Base-by-base conservation (phyloP, 1,139 yeast genomes). In the Geotrichum europaeum region DNA sequence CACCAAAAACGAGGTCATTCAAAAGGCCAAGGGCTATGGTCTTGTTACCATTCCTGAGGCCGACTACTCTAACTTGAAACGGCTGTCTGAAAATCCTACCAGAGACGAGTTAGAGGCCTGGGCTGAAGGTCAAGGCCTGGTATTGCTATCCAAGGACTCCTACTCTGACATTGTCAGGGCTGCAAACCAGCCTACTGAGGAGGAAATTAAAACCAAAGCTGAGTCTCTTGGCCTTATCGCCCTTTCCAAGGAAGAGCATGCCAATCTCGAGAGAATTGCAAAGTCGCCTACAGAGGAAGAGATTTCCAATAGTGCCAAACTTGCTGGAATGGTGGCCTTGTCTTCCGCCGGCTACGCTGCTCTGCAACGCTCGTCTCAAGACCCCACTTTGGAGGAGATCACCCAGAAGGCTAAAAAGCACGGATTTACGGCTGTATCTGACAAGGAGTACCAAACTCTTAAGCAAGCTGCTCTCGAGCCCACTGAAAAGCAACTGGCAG, bases 291-390 rank as follows among this genome's bases (percentile, higher is more conserved):
- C 62, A n/a, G 30, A 47, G n/a, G 62, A 60, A 22, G 60, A 60
- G 28, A 51, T 83, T 28, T 62, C 66, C 24, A 67, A 69, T 4
- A 72, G 72, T 53, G 83, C 83, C 2, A 59, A 65, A n/a, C 67
- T 55, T 32, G 40, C 62, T 28, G 69, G 69, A 12, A 61, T 67
- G 51, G 65, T 68, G n/a, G 65, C 73, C 4, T 53, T 77, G 15
- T 63, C 71, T 3, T 60, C 68, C 12, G 64, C 68, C 0, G 73
- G 73, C 15, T 50, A 36, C 32, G 54, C 53, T 24, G 56, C 57
- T 3, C 47, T 60, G 15, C 40, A 52, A 15, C 53, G 56, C 15
- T 54, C 58, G 30, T 58, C 59, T 61, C 52, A 66, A 24, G 58
- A 63, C 49, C 66, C 64, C 6, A 58, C 66, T 12, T 49, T 24